Percentiles rank a stretch among this genome's conserved stretches.
phyloP scores from a whole-genome alignment of 257 asterid genomes.

The Solanum rostratum region DNA sequence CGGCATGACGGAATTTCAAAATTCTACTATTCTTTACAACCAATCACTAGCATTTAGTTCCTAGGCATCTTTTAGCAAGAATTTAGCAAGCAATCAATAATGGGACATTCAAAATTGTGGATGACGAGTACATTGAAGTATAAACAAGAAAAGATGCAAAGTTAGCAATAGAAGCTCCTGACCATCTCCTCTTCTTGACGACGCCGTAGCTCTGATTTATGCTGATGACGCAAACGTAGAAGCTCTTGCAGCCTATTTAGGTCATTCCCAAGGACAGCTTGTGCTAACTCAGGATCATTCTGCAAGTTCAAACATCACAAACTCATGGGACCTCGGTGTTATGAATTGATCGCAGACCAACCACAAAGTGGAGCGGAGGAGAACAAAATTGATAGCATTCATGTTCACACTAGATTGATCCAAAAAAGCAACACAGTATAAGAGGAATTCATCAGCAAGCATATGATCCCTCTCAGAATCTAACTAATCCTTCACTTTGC shows the following conservation, averaged over 20 bases:
- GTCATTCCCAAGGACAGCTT: slow-evolving; percentile 87
- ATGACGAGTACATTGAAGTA: neutral
- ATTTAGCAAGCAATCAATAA: neutral
- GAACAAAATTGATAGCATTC: neutral
- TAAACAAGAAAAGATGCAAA: neutral
- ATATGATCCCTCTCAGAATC: neutral
- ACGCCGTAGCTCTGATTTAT: slow-evolving; percentile 57
- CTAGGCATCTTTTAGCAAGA: neutral
- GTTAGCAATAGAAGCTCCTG: slow-evolving; percentile 12
- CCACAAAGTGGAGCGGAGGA: neutral
- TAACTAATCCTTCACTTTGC: neutral
- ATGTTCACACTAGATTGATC: neutral
- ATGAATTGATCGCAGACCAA: neutral
- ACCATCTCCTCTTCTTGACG: slow-evolving; percentile 92
- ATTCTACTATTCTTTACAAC: neutral
- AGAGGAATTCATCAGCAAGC: neutral
- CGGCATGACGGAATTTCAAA: neutral
- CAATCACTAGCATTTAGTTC: neutral
- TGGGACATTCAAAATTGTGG: neutral
- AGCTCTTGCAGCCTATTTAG: slow-evolving; percentile 72
- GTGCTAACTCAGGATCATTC: slow-evolving; percentile 97
- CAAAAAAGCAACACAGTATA: neutral
- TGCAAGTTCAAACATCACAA: slow-evolving; percentile 27
- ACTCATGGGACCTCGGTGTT: neutral
- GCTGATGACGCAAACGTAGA: slow-evolving; percentile 65